Evolutionary conservation across 2,329 filamentous ascomycete genomes (phyloP).

Genomic region (Penicillium italicum): DNA sequence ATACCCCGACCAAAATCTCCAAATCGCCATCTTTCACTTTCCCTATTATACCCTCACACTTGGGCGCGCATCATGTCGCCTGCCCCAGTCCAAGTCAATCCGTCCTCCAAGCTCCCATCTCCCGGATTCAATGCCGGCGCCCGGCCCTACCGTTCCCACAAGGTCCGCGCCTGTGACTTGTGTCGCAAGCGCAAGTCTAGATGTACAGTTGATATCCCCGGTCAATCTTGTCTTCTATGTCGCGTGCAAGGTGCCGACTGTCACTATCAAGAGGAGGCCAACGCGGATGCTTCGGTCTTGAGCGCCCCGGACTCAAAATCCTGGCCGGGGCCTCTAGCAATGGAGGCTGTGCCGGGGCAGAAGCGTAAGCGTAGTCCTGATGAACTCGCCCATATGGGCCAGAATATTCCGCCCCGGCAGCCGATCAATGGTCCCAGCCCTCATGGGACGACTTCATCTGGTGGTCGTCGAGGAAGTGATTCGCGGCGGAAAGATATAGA

Average conservation of each 20-base stretch:
- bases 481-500: conserved; percentile 32
- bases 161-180: conserved; percentile 57
- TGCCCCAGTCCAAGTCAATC: conserved; percentile 28
- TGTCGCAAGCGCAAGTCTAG: conserved; percentile 61
- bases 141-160: conserved; percentile 60
- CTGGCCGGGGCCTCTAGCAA: conserved; percentile 28
- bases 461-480: conserved; percentile 30
- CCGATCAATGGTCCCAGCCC: conserved; percentile 25
- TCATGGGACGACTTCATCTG: conserved; percentile 23
- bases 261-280: conserved; percentile 48
- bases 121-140: conserved; percentile 41
- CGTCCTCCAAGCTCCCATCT: conserved; percentile 33
- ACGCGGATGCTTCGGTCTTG: conserved; percentile 25
- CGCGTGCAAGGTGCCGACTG: conserved; percentile 57
- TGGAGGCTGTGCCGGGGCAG: conserved; percentile 28
- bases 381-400: conserved; percentile 21
- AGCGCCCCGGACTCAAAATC: conserved; percentile 26
- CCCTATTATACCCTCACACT: conserved; percentile 3
- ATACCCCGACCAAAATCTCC: conserved; percentile 12
- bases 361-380: conserved; percentile 39
- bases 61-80: conserved; percentile 33
- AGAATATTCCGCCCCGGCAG: conserved; percentile 15
- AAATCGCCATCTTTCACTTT: conserved; percentile 9
- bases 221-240: conserved; percentile 56
- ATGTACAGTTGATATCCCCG: conserved; percentile 56